Base-by-base conservation (phyloP, 177 flowering plant species). In the Vitis hybrid region DNA sequence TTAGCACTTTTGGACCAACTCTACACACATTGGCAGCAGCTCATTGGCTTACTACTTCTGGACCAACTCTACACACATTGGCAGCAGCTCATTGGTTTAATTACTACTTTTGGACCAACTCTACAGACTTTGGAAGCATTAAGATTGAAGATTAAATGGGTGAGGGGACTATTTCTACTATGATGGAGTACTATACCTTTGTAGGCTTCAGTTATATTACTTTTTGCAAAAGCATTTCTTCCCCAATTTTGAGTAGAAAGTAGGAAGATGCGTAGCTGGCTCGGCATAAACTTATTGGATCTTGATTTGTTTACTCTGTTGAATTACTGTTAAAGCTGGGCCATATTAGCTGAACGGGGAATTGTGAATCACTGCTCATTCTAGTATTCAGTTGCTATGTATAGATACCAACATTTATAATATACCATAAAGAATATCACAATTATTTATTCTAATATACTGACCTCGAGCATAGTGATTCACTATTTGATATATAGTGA, bases 111-210 rank as follows among this genome's bases (percentile, higher is more conserved):
- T 39, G 51, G 19, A 10, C n/a, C 6, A 9, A 29, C 48, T 33
- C 50, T 56, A 39, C 2, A 29, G 51, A 19, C 57, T 21, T 13
- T 59, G 56, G 52, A 3, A 52, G 15, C 65, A 64, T 21, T 59
- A 59, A 63, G 51, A 2, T 33, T 51, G 19, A 16, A 51, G 70
- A 55, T 16, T 13, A 49, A 39, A 14, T 18, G 15, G 31, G 57
- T 3, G 72, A 56, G 62, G 56, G 77, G 77, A 78, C 81, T 77
- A 74, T 64, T 55, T 29, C 2, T 2, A 65, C 10, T 21, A 26
- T 26, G 29, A 26, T 26, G 29, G 29, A 26, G 29, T 26, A 26
- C 29, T 26, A 26, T 2, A 26, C 29, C 29, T 26, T 26, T 8
- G 1, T 18, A 22, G 50, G 13, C 12, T 61, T 69, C 19, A 19